Conservation (phyloP, 805 yeast genomes). For the Millerozyma miso region DNA sequence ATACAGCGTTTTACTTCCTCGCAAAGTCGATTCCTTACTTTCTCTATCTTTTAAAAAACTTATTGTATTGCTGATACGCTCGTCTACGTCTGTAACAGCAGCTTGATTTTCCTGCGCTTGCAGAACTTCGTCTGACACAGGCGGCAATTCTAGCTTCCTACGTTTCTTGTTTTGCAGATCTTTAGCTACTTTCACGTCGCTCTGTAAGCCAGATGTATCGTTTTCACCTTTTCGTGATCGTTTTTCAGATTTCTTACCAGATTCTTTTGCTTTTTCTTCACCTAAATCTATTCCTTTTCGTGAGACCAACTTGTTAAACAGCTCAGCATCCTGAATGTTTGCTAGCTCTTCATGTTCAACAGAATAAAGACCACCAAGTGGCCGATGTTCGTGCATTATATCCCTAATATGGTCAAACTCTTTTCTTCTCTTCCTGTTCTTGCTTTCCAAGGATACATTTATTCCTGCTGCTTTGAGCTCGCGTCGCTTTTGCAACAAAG, state of each 20-base stretch:
- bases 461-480: conserved; percentile 80
- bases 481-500: conserved; percentile 73
- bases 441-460: conserved; percentile 45
- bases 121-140: conserved; percentile 7
- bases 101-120: conserved; percentile 24
- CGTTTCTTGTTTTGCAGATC: conserved; percentile 17
- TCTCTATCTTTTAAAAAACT: conserved; percentile 29
- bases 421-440: conserved; percentile 50
- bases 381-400: conserved; percentile 71
- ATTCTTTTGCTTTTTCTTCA: conserved; percentile 30
- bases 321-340: conserved; percentile 33
- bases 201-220: not conserved
- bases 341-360: conserved; percentile 51
- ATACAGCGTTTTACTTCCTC: conserved; percentile 11
- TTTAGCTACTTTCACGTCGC: not conserved
- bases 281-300: conserved; percentile 42
- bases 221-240: not conserved
- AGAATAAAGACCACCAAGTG: conserved; percentile 67
- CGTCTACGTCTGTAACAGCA: conserved; percentile 23
- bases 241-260: conserved; percentile 23
- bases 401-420: conserved; percentile 82
- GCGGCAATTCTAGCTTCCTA: conserved; percentile 25
- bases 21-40: conserved; percentile 31
- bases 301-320: conserved; percentile 43
- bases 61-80: conserved; percentile 28